Evolutionary conservation across 306 rosid species (phyloP), one percentile per base, ranked within the genome.

Genomic region (Styphnolobium japonicum): DNA sequence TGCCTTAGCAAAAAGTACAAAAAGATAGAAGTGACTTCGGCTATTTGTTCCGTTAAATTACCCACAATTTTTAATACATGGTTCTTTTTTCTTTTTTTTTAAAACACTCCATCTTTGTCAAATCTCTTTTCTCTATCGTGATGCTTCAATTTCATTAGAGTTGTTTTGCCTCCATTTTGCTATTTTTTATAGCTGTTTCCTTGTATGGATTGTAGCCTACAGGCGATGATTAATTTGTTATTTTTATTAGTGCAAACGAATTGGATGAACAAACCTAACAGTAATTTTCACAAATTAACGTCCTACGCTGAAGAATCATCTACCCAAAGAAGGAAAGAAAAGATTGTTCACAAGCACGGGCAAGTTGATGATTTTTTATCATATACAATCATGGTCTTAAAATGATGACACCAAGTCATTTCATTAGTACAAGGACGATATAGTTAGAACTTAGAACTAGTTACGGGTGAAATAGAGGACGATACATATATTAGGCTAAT

Each of bases 391-490:
- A 22, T 23, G 51, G 69, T 31, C 73, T 69, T 61, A 61, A 29
- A 42, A 22, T 22, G 57, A 48, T 16, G 69, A 61, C 42, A 63
- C 31, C 2, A 55, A 21, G 21, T 55, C 14, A 36, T 73, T 67
- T 56, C 72, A 63, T 77, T 65, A 61, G 45, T 34, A 76, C 72
- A 65, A 37, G 45, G 73, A 69, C 33, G 56, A 61, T 31, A 71
- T 57, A 80, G 89, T 87, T 79, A 89, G 88, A 43, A 72, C 65
- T 87, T 79, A 89, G 88, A 43, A 72, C 65, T 75, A 86, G 89
- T 85, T 85, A 89, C 87, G 19, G 56, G 75, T 73, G 76, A 49
- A 29, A 18, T 75, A 81, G 85, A 82, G 71, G 64, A 76, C 29
- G 62, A 73, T 53, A 60, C 49, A 82, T 33, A 79, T 58, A 75